These are phyloP conservation scores for Capsella rubella DNA, from an alignment of 441 rosid genomes.

Conservation along the genomic window DNA sequence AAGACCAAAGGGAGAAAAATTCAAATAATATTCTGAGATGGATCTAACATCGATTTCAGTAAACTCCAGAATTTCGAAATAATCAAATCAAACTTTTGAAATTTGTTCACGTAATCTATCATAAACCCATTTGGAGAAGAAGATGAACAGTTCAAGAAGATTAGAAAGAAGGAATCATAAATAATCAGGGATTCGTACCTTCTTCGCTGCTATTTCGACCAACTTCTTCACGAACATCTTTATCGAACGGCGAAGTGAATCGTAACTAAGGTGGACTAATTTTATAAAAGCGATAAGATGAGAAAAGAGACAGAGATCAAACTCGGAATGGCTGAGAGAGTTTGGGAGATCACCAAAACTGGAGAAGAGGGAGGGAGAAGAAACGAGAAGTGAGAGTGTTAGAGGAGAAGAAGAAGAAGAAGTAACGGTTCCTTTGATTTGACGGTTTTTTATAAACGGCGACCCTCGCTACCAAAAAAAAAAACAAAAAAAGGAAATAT, in stretches of 20 bases:
- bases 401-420: neutral
- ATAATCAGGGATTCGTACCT: constrained; percentile 51
- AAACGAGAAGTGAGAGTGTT: constrained; percentile 23
- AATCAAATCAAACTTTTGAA: neutral
- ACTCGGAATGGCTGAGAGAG: neutral
- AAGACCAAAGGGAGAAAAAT: neutral
- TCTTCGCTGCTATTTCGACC: constrained; percentile 86
- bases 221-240: constrained; percentile 80
- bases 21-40: constrained; percentile 26
- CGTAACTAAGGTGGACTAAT: neutral
- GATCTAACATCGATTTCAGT: constrained; percentile 40
- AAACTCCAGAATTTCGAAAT: constrained; percentile 1
- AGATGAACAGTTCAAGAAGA: constrained; percentile 29
- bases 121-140: constrained; percentile 19
- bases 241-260: constrained; percentile 7
- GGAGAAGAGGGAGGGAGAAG: neutral
- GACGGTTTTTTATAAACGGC: constrained; percentile 36
- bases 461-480: neutral
- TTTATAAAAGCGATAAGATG: neutral
- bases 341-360: neutral
- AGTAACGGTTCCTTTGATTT: constrained; percentile 45
- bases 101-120: constrained; percentile 3
- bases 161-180: neutral
- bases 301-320: constrained; percentile 9
- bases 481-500: neutral